Evolutionary conservation across 768 basidiomycete species (phyloP), one percentile per base, ranked within the genome.

Genomic region (Agrocybe chaxingu): DNA sequence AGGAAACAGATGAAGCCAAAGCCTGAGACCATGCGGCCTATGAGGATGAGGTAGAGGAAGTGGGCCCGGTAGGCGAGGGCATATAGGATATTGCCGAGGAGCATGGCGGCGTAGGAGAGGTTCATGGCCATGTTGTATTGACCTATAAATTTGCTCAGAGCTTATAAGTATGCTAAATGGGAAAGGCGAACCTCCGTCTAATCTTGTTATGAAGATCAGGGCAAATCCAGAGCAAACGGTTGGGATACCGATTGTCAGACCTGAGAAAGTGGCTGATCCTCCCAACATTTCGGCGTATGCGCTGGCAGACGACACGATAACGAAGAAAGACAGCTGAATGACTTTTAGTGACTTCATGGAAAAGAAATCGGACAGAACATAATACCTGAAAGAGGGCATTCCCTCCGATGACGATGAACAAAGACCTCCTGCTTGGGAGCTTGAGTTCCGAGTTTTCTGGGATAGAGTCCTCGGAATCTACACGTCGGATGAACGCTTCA

Each of bases 191-290:
- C 86, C 84, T 75, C 67, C 66, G 58, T 87, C 85, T 13, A 71
- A 68, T 59, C 61, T 76, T 39, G 76, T 74, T 45, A 87, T 64
- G 3, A 82, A 82, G 11, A 86, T 60, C 11, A 88, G 70, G 1
- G 74, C 65, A 0, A 88, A 53, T 0, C 82, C 85, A 31, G 84
- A 77, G 51, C 86, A 76, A 2, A 80, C 66, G 8, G 81, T 79
- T 8, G 85, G 87, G 52, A 88, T 84, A 56, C 86, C 86, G 51
- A 86, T 80, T 31, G 78, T 76, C 4, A 89, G 59, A 45, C 86
- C 84, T 31, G 84, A 82, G 62, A 88, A 89, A 0, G 82, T 83
- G 12, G 82, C 70, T n/a, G 70, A 76, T 12, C 85, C 86, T 18
- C 84, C 84, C 6, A 87, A 69, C 54, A 78, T 70, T 51, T 79